These are phyloP conservation scores for Apiospora hydei DNA, from an alignment of 2,329 filamentous ascomycete species.

Conservation along the genomic window DNA sequence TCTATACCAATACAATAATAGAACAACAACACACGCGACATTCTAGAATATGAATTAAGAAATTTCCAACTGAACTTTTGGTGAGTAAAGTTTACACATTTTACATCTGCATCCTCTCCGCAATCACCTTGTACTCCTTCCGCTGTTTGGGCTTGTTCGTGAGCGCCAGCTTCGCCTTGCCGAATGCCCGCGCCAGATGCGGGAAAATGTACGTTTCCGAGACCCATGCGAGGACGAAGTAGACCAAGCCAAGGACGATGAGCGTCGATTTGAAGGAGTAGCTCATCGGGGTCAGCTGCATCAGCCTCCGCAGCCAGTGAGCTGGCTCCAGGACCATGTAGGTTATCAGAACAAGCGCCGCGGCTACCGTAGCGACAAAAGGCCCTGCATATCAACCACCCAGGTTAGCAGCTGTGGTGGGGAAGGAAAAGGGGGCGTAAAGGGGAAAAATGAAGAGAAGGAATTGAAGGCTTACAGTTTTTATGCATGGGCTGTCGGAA, in stretches of 20 bases:
- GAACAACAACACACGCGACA: neutral
- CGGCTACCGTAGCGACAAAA: conserved; percentile 78
- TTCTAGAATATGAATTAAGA: conserved; percentile 6
- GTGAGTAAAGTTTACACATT: neutral
- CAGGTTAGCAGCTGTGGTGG: neutral
- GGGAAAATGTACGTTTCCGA: conserved; percentile 78
- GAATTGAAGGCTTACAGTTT: conserved; percentile 70
- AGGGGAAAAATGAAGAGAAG: neutral
- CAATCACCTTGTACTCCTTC: conserved; percentile 86
- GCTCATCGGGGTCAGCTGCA: conserved; percentile 86
- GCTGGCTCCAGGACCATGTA: conserved; percentile 86
- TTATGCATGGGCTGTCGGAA: conserved; percentile 82
- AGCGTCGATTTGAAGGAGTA: conserved; percentile 76
- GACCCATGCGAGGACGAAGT: conserved; percentile 73
- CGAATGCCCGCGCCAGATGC: conserved; percentile 71
- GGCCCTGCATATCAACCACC: conserved; percentile 64
- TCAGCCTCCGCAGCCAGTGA: conserved; percentile 71
- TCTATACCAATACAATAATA: neutral
- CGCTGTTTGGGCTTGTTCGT: conserved; percentile 73
- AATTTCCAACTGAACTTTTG: neutral
- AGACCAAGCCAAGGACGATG: conserved; percentile 71
- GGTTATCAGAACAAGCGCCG: conserved; percentile 70
- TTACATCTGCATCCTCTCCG: conserved; percentile 66
- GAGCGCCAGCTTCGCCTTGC: conserved; percentile 64
- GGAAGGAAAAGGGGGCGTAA: neutral